These are phyloP conservation scores for Trichosporon ovoides DNA, from an alignment of 1,284 basidiomycete genomes.

Conservation along the genomic window DNA sequence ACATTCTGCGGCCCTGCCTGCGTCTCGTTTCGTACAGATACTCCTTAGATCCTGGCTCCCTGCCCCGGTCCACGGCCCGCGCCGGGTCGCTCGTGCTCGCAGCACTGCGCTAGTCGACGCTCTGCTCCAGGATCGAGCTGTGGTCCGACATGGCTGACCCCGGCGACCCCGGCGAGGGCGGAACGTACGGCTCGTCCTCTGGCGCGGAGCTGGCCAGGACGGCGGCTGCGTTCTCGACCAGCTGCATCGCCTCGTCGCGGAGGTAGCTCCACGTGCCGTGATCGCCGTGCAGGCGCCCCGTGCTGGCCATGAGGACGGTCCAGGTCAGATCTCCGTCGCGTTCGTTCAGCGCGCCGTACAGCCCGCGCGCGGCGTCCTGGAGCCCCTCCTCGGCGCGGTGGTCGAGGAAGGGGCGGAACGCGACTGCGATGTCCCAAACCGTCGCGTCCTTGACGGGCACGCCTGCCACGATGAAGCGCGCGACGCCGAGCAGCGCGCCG, in stretches of 20 bases:
- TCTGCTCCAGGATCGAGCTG: no score
- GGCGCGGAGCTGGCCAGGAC: not conserved
- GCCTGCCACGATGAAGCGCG: conserved; percentile 59
- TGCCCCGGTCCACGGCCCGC: no score
- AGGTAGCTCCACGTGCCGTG: conserved; percentile 33
- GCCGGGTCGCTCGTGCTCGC: not conserved
- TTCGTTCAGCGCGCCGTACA: conserved; percentile 60
- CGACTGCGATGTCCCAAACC: conserved; percentile 70
- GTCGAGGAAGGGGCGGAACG: conserved; percentile 69
- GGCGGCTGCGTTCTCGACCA: not conserved
- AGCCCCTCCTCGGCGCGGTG: conserved; percentile 63
- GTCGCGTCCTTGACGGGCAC: conserved; percentile 65
- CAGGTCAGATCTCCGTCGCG: conserved; percentile 75
- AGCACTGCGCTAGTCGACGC: no score
- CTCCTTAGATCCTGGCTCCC: no score
- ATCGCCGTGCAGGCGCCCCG: conserved; percentile 42
- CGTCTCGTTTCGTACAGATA: no score
- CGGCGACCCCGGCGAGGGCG: no score
- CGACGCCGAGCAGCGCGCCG: conserved; percentile 63
- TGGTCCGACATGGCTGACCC: no score
- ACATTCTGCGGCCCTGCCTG: no score
- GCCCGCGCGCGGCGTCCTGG: conserved; percentile 58
- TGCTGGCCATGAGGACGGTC: conserved; percentile 56
- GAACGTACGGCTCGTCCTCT: no score
- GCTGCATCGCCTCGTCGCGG: conserved; percentile 26